These are phyloP conservation scores for Chaetothyriales sp. DNA, from an alignment of 2,329 filamentous ascomycete genomes.

Conservation along the genomic window DNA sequence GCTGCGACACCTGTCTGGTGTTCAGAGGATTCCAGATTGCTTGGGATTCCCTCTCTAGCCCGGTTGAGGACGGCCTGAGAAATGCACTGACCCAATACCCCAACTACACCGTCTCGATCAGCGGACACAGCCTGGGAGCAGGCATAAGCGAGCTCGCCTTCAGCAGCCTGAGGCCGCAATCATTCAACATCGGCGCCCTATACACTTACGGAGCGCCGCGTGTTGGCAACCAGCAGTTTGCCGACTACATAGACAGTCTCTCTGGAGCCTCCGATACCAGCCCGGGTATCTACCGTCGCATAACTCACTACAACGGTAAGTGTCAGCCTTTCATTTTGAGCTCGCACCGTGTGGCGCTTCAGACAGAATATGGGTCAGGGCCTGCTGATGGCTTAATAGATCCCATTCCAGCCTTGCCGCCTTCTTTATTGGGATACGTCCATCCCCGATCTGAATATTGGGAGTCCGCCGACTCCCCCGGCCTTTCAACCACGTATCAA, in stretches of 20 bases:
- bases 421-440: background rate
- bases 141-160: background rate
- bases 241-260: background rate
- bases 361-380: background rate
- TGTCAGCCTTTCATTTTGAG: background rate
- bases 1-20: background rate
- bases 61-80: background rate
- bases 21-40: background rate
- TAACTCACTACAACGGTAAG: background rate
- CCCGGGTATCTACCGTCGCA: background rate
- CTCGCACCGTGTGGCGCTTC: too few relatives aligned
- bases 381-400: background rate
- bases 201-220: background rate
- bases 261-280: background rate
- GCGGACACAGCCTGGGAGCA: background rate
- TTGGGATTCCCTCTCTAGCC: background rate
- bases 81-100: background rate
- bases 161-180: background rate
- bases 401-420: background rate
- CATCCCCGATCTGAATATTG: background rate
- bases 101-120: background rate
- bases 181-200: background rate
- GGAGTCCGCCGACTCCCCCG: background rate
- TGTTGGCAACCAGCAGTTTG: background rate
- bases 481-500: background rate